Conservation (phyloP, 2,329 filamentous ascomycete species). For the Nemania sp. region DNA sequence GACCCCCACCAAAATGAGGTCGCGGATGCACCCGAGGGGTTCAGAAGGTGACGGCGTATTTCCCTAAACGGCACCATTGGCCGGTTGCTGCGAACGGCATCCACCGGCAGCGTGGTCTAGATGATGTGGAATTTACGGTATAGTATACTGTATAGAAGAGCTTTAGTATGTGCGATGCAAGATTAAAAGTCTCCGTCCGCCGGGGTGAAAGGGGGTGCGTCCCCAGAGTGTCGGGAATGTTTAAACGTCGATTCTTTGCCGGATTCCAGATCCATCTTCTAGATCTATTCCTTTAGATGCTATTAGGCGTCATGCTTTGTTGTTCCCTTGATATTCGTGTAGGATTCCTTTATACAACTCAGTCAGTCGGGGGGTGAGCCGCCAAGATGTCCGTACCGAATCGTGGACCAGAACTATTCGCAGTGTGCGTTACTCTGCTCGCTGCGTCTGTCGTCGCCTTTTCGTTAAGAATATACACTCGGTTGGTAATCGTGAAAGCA, state of each 20-base stretch:
- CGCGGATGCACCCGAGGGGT: slow-evolving; percentile 11
- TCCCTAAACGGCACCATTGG: slow-evolving; percentile 5
- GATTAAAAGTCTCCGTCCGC: neutral
- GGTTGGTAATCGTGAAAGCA: slow-evolving; percentile 29
- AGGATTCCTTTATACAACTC: neutral
- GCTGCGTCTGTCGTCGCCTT: slow-evolving; percentile 13
- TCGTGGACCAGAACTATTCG: slow-evolving; percentile 24
- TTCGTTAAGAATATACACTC: slow-evolving; percentile 25
- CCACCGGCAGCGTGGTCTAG: neutral
- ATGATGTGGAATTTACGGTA: slow-evolving; percentile 3
- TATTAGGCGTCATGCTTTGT: slow-evolving; percentile 2
- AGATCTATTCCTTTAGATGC: neutral
- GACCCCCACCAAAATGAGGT: neutral
- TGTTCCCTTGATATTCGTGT: neutral
- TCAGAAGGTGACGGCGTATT: slow-evolving; percentile 1
- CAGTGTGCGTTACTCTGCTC: slow-evolving; percentile 17
- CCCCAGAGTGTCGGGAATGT: slow-evolving; percentile 3
- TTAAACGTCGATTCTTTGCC: neutral
- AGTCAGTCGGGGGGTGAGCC: neutral
- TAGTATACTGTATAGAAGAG: neutral
- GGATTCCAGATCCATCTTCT: neutral
- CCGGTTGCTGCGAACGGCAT: neutral
- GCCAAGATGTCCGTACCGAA: slow-evolving; percentile 23
- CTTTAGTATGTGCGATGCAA: neutral
- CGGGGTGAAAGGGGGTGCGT: neutral